Conservation (phyloP, 306 rosid genomes). For the Erythrophleum fordii region DNA sequence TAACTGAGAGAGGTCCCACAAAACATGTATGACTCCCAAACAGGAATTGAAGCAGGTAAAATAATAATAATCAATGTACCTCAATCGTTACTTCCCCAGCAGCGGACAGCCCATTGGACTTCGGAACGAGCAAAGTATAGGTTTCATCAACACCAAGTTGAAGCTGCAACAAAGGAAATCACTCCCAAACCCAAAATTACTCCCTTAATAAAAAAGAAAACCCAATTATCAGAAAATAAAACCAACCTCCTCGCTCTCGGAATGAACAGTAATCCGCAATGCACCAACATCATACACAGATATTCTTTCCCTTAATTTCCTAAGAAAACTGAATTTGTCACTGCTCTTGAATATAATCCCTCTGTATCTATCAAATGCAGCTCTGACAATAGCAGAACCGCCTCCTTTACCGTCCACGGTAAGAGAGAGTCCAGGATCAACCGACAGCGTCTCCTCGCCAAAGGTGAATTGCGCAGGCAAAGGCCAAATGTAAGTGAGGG, state of each 20-base stretch:
- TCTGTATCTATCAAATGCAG: conserved; percentile 79
- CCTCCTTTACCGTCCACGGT: conserved; percentile 53
- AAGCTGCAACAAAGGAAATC: conserved; percentile 56
- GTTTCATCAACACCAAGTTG: conserved; percentile 96
- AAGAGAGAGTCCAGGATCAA: conserved; percentile 74
- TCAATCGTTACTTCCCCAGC: conserved; percentile 67
- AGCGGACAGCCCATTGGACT: conserved; percentile 55
- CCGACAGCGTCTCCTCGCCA: conserved; percentile 66
- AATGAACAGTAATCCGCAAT: conserved; percentile 63
- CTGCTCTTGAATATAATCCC: conserved; percentile 68
- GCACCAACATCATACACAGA: conserved; percentile 48
- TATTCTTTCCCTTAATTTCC: conserved; percentile 45
- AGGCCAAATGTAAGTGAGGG: conserved; percentile 87
- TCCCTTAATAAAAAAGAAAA: conserved; percentile 1
- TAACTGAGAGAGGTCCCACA: not conserved
- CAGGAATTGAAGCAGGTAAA: not conserved
- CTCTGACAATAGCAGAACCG: conserved; percentile 48
- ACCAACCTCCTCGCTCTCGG: conserved; percentile 63
- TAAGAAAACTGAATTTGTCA: conserved; percentile 38
- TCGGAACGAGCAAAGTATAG: conserved; percentile 66
- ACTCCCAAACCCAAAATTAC: conserved; percentile 21
- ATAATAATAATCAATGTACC: conserved; percentile 44
- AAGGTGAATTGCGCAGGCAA: conserved; percentile 67
- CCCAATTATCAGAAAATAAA: not conserved
- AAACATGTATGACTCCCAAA: not conserved